phyloP scores from a whole-genome alignment of 1,284 basidiomycete species.

The Marasmius sp. region DNA sequence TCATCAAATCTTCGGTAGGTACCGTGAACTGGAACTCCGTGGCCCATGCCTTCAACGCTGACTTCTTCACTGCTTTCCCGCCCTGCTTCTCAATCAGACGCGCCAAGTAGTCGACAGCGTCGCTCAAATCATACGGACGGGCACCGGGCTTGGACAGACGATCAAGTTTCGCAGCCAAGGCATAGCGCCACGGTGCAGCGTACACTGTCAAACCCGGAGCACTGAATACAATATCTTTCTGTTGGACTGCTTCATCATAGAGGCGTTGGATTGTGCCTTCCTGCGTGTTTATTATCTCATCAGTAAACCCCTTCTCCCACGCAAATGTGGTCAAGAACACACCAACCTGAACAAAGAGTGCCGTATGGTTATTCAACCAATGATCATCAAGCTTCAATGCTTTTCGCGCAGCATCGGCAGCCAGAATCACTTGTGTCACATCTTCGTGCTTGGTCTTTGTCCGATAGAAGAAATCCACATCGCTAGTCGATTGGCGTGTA shows the following conservation, averaged over 20 bases:
- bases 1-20: conserved; percentile 2
- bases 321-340: background rate
- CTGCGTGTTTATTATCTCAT: background rate
- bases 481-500: conserved; percentile 4
- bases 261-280: conserved; percentile 4
- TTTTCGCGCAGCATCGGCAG: background rate
- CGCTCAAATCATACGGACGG: conserved; percentile 4
- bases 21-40: conserved; percentile 7
- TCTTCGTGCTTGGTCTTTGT: conserved; percentile 7
- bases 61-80: conserved; percentile 4
- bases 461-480: conserved; percentile 10
- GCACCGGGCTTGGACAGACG: conserved; percentile 5
- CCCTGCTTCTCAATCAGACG: conserved; percentile 3
- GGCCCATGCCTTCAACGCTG: conserved; percentile 1
- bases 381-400: background rate
- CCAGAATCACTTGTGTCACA: background rate
- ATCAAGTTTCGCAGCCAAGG: conserved; percentile 5
- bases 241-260: conserved; percentile 8
- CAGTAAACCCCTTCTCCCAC: background rate
- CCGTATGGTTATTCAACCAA: conserved; percentile 9
- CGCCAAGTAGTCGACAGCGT: conserved; percentile 7
- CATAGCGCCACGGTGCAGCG: conserved; percentile 11
- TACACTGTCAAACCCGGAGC: conserved; percentile 9
- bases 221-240: conserved; percentile 7
- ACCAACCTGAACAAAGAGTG: conserved; percentile 7